These are phyloP conservation scores for Arachnopeziza araneosa DNA, from an alignment of 2,329 filamentous ascomycete genomes.

Conservation along the genomic window DNA sequence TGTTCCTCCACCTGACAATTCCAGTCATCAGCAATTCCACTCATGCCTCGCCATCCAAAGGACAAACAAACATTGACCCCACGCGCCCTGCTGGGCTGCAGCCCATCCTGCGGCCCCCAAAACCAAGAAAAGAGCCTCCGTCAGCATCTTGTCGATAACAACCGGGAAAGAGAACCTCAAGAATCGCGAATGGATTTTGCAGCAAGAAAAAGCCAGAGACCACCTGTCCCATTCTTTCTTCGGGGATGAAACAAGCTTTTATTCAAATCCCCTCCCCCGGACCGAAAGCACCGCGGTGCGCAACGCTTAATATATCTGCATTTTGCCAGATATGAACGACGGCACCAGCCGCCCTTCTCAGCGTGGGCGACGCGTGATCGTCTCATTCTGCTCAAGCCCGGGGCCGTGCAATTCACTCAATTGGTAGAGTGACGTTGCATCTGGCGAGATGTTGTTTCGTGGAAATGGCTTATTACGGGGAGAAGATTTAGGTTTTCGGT, in stretches of 20 bases:
- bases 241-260: background rate
- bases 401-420: background rate
- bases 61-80: conserved; percentile 19
- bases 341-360: conserved; percentile 9
- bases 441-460: background rate
- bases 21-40: background rate
- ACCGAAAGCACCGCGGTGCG: conserved; percentile 10
- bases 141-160: background rate
- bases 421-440: background rate
- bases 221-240: no score
- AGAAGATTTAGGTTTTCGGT: background rate
- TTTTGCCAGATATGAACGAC: conserved; percentile 1
- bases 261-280: conserved; percentile 9
- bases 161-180: conserved; percentile 5
- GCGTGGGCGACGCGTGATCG: background rate
- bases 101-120: background rate
- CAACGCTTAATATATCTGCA: conserved; percentile 8
- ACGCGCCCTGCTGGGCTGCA: conserved; percentile 18
- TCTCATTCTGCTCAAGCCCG: no score
- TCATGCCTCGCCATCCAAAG: background rate
- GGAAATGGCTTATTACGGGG: background rate
- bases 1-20: conserved; percentile 21
- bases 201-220: no score
- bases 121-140: background rate
- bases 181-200: background rate